Evolutionary conservation across 1,284 basidiomycete species (phyloP).

Genomic region (Fistulina hepatica): DNA sequence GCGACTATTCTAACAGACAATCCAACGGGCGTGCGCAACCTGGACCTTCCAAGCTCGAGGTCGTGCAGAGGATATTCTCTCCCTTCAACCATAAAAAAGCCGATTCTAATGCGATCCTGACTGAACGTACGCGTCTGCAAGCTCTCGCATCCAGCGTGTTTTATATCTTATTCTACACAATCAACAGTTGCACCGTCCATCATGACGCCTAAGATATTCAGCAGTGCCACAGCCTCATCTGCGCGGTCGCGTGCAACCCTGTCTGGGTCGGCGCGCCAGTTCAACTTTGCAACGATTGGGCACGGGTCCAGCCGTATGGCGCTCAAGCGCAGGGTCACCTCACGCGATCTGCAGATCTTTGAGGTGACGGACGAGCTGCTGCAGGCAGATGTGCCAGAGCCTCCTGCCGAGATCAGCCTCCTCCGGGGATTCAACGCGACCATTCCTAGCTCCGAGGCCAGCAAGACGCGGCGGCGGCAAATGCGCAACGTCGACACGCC

Average conservation of each 20-base stretch:
- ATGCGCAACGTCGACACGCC: constrained; percentile 74
- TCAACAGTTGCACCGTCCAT: constrained; percentile 74
- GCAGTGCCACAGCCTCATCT: constrained; percentile 50
- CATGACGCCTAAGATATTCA: constrained; percentile 77
- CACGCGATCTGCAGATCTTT: constrained; percentile 72
- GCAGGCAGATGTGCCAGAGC: constrained; percentile 59
- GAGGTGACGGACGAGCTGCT: constrained; percentile 75
- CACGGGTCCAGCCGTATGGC: constrained; percentile 62
- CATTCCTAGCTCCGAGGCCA: constrained; percentile 75
- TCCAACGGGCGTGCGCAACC: no score
- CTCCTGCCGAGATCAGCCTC: constrained; percentile 59
- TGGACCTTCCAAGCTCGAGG: constrained; percentile 38
- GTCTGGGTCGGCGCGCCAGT: constrained; percentile 26
- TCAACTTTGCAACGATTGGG: constrained; percentile 65
- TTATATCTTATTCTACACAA: constrained; percentile 5
- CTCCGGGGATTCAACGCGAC: constrained; percentile 86
- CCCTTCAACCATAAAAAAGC: constrained; percentile 57
- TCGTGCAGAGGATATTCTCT: constrained; percentile 56
- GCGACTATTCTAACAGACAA: no score
- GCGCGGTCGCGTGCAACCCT: constrained; percentile 22
- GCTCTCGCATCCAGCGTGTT: constrained; percentile 3
- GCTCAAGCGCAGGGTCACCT: constrained; percentile 60
- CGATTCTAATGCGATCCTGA: constrained; percentile 57
- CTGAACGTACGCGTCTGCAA: constrained; percentile 46
- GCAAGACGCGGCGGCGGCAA: constrained; percentile 64